These are phyloP conservation scores for Juglanconis juglandina DNA, from an alignment of 2,329 filamentous ascomycete species.

Conservation along the genomic window DNA sequence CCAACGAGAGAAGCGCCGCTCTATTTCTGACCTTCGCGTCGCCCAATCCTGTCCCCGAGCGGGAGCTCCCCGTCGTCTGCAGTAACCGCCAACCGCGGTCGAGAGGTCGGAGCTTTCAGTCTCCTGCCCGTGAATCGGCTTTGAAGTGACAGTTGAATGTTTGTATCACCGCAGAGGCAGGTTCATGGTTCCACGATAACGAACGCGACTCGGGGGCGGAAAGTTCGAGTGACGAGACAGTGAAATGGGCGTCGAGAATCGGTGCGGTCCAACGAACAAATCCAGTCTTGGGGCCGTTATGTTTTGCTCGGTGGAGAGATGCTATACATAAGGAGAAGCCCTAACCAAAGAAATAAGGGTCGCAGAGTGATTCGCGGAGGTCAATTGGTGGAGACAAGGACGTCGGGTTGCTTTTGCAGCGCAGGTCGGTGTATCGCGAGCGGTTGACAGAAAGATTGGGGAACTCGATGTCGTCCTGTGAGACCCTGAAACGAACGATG, in stretches of 20 bases:
- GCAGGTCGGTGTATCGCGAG: background rate
- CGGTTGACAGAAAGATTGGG: background rate
- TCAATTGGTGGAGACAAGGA: background rate
- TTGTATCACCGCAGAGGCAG: slow-evolving; percentile 15
- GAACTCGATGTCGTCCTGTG: background rate
- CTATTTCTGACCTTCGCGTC: slow-evolving; percentile 6
- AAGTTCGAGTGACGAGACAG: background rate
- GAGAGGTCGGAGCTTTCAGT: background rate
- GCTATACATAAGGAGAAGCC: slow-evolving; percentile 15
- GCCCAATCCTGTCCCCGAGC: slow-evolving; percentile 3
- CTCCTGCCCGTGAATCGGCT: background rate
- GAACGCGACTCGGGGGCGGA: background rate
- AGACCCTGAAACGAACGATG: background rate
- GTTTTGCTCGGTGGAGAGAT: slow-evolving; percentile 15
- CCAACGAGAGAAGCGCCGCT: slow-evolving; percentile 6
- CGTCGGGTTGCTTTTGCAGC: background rate
- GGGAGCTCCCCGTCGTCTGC: background rate
- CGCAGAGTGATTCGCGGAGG: background rate
- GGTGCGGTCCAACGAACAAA: background rate
- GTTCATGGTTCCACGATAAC: slow-evolving; percentile 22
- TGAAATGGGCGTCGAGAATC: background rate
- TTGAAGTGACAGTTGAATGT: background rate
- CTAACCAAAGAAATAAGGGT: slow-evolving; percentile 20
- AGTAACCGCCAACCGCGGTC: background rate
- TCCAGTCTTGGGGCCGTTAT: background rate